These are phyloP conservation scores for Alternaria angustiovoidea DNA, from an alignment of 2,329 filamentous ascomycete genomes.

Conservation along the genomic window DNA sequence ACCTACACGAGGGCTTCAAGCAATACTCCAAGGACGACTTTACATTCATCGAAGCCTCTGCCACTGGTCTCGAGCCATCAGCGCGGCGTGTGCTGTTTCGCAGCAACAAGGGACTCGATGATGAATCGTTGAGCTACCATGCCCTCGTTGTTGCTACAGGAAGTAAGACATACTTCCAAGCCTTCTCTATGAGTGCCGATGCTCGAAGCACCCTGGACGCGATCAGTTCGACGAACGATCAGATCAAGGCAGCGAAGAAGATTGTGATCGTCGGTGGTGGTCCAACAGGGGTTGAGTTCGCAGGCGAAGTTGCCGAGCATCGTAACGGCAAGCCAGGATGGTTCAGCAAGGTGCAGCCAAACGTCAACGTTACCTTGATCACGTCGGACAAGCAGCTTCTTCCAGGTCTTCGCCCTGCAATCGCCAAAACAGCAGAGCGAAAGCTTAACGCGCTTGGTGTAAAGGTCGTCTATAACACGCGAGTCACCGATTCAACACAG, in stretches of 20 bases:
- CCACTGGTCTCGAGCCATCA: slow-evolving; percentile 56
- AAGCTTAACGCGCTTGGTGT: slow-evolving; percentile 60
- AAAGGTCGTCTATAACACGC: slow-evolving; percentile 52
- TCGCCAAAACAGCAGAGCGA: slow-evolving; percentile 55
- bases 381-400: slow-evolving; percentile 53
- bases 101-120: slow-evolving; percentile 29
- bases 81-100: slow-evolving; percentile 56
- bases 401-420: slow-evolving; percentile 50
- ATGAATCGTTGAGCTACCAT: slow-evolving; percentile 57
- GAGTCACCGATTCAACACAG: slow-evolving; percentile 35
- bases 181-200: slow-evolving; percentile 54
- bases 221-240: slow-evolving; percentile 47
- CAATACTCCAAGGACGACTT: slow-evolving; percentile 58
- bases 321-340: slow-evolving; percentile 52
- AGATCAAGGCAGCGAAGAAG: slow-evolving; percentile 50
- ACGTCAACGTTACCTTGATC: slow-evolving; percentile 56
- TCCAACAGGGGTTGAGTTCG: slow-evolving; percentile 58
- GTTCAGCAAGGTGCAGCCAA: slow-evolving; percentile 38
- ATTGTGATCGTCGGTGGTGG: slow-evolving; percentile 61
- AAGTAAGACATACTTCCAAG: slow-evolving; percentile 55
- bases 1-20: slow-evolving; percentile 60
- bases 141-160: slow-evolving; percentile 66
- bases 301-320: slow-evolving; percentile 58
- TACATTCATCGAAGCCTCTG: slow-evolving; percentile 61
- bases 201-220: slow-evolving; percentile 35